Percentiles rank a stretch among this genome's conserved stretches.
Conservation (phyloP, 257 asterid genomes). For the Gentiana straminea region DNA sequence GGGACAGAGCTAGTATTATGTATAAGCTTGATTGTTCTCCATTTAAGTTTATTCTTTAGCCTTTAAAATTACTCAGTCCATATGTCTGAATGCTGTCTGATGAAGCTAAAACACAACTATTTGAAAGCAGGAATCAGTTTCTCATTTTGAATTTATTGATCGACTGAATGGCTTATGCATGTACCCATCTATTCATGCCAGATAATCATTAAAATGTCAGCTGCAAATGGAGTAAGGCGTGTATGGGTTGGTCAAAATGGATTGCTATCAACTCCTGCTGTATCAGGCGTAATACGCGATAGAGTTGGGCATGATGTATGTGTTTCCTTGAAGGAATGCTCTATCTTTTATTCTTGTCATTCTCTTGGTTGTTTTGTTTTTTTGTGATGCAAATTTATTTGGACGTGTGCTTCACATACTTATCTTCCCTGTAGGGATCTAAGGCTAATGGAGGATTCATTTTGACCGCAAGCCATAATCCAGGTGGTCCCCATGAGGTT, state of each 20-base stretch:
- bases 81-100: too few relatives aligned
- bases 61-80: too few relatives aligned
- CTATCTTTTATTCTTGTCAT: conserved; percentile 1
- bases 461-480: conserved; percentile 98
- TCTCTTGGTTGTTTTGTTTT: conserved; percentile 1
- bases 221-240: conserved; percentile 93
- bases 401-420: neutral
- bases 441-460: conserved; percentile 90
- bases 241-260: conserved; percentile 97
- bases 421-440: conserved; percentile 50
- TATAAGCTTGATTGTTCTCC: too few relatives aligned
- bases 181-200: conserved; percentile 20
- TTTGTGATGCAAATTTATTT: conserved; percentile 2
- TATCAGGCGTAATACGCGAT: conserved; percentile 82
- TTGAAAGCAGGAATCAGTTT: too few relatives aligned
- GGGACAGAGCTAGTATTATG: too few relatives aligned
- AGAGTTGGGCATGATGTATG: conserved; percentile 81
- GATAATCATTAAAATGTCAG: conserved; percentile 93
- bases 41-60: too few relatives aligned
- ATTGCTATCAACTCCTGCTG: conserved; percentile 91
- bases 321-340: conserved; percentile 11
- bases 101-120: neutral
- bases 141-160: conserved; percentile 2
- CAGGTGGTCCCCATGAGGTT: conserved; percentile 98
- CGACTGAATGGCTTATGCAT: conserved; percentile 7